Evolutionary conservation across 306 rosid species (phyloP), one percentile per base, ranked within the genome.

Genomic region (Begonia loranthoides): DNA sequence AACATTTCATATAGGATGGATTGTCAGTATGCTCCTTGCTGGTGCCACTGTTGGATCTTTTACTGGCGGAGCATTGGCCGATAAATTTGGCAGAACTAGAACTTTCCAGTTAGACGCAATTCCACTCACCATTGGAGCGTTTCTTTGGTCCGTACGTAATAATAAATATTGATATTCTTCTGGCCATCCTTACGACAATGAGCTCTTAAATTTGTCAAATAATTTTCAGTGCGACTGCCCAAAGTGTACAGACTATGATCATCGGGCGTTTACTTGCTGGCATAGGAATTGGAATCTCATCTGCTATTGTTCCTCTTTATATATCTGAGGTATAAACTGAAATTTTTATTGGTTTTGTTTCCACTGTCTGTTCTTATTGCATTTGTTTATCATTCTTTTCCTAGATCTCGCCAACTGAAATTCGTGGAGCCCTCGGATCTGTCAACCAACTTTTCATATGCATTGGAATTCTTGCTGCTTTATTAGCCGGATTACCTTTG

Each of bases 371-470:
- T 10, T 13, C n/a, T 21, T 16, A 17, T 13, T 24, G 36, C 16
- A 3, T 44, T 36, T 57, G 16, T 40, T 55, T 19, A 55, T 15
- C 56, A 62, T 48, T 11, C 8, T 39, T 4, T 52, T 60, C 36
- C 28, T 72, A 89, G 97, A 89, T 89, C 64, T 89, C 97, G 41
- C 97, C 97, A 57, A 89, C 97, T 0, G 89, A 89, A 69, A 81
- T 79, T 64, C 97, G 97, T 3, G 97, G 97, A 44, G 81, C 95
- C 28, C 93, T 89, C 57, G 97, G 97, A 65, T 81, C 97, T 45
- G 71, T 84, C 57, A 89, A 89, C 60, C 97, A 89, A 57, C 87
- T 89, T 66, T 84, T 81, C 56, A 89, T 89, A 60, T 89, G 97
- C 19, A 52, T 89, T 17, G 97, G 97, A 63, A 84, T 89, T 74